Conservation (phyloP, 2,329 filamentous ascomycete genomes). For the Colletotrichum endophyticum region DNA sequence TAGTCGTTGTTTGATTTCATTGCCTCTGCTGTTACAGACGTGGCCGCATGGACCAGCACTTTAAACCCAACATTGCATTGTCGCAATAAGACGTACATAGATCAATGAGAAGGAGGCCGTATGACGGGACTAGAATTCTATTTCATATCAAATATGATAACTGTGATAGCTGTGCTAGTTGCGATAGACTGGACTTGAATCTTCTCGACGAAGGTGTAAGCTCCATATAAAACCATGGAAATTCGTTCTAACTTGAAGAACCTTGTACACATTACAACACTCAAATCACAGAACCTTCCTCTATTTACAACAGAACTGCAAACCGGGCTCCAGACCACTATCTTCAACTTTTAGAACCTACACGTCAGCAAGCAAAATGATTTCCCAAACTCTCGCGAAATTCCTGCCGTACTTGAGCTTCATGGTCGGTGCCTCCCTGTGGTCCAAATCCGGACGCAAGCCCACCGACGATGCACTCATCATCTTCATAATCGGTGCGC, state of each 20-base stretch:
- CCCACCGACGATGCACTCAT: not conserved
- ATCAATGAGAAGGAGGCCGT: not conserved
- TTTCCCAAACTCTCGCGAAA: not conserved
- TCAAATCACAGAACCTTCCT: not conserved
- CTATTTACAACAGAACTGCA: not conserved
- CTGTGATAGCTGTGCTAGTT: too few relatives aligned
- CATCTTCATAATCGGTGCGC: not conserved
- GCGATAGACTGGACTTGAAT: not conserved
- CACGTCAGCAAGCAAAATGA: not conserved
- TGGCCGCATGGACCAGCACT: not conserved
- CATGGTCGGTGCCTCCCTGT: not conserved
- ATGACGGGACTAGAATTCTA: accelerated
- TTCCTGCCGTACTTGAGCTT: not conserved
- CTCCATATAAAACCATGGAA: not conserved
- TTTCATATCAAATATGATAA: not conserved
- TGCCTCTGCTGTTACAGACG: not conserved
- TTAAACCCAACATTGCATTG: not conserved
- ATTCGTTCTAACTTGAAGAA: too few relatives aligned
- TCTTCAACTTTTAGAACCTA: not conserved
- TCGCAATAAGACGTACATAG: not conserved
- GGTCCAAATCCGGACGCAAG: not conserved
- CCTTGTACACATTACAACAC: not conserved
- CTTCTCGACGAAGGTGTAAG: not conserved
- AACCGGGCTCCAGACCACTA: too few relatives aligned
- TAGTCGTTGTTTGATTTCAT: not conserved